Evolutionary conservation across 768 basidiomycete genomes (phyloP).

Genomic region (Phlebiopsis gigantea): DNA sequence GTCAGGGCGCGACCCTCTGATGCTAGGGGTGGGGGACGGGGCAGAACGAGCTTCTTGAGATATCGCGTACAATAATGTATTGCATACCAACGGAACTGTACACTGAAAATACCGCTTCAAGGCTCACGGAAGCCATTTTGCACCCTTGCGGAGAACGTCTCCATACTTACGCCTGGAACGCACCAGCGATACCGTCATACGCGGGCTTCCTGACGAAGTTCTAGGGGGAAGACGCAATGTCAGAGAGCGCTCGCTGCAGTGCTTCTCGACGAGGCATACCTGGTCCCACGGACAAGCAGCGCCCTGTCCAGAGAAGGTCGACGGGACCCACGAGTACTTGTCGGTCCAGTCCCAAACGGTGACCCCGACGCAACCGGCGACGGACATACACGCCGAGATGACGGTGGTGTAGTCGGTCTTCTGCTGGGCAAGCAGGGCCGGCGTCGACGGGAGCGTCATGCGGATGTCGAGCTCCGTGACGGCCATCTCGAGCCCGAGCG

Average conservation of each 20-base stretch:
- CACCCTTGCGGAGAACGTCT: no score
- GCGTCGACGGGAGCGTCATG: conserved; percentile 50
- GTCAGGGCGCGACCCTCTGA: no score
- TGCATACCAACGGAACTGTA: no score
- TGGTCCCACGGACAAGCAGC: conserved; percentile 26
- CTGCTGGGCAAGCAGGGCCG: conserved; percentile 47
- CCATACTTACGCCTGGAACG: conserved; percentile 1
- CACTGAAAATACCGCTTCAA: no score
- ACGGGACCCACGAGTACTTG: conserved; percentile 34
- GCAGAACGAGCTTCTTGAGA: no score
- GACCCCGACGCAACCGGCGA: conserved; percentile 31
- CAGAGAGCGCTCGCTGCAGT: background rate
- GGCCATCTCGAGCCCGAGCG: conserved; percentile 60
- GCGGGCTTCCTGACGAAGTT: conserved; percentile 23
- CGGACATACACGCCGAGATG: conserved; percentile 45
- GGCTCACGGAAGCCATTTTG: no score
- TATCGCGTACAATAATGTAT: no score
- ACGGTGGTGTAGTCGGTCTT: conserved; percentile 51
- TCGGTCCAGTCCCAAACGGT: conserved; percentile 40
- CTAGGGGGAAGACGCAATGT: conserved; percentile 6
- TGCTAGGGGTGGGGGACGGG: no score
- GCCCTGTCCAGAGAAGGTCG: conserved; percentile 30
- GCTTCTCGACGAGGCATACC: conserved; percentile 14
- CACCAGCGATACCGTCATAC: conserved; percentile 22
- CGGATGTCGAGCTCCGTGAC: conserved; percentile 66